These are phyloP conservation scores for Coniophora puteana DNA, from an alignment of 1,284 basidiomycete genomes.

Conservation along the genomic window DNA sequence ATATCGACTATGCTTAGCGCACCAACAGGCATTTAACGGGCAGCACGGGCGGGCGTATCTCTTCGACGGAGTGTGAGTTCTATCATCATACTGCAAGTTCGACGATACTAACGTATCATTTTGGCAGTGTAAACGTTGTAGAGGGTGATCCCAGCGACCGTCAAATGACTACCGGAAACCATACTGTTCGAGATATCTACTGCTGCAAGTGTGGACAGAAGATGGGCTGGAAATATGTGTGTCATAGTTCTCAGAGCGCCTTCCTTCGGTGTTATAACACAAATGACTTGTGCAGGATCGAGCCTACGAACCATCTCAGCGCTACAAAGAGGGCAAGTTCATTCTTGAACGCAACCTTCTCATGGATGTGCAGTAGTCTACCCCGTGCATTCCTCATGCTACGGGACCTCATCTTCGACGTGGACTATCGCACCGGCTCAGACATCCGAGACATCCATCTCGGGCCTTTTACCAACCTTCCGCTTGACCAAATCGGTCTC, in stretches of 20 bases:
- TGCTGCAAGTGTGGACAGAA: conserved; percentile 85
- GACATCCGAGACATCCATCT: conserved; percentile 7
- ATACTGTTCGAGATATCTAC: conserved; percentile 93
- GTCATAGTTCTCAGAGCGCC: conserved; percentile 28
- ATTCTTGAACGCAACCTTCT: conserved; percentile 94
- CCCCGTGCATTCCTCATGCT: conserved; percentile 1
- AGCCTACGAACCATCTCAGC: conserved; percentile 87
- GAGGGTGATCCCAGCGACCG: conserved; percentile 88
- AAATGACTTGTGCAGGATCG: conserved; percentile 59
- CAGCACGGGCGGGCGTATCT: conserved; percentile 95
- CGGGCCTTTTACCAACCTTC: too few species aligned
- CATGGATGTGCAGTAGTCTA: conserved; percentile 70
- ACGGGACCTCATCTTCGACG: conserved; percentile 8
- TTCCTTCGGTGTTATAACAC: not conserved
- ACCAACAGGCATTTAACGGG: conserved; percentile 80
- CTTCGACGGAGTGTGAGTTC: conserved; percentile 84
- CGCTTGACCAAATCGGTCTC: not conserved
- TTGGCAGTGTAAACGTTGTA: conserved; percentile 80
- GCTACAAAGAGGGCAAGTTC: conserved; percentile 98
- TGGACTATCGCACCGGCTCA: conserved; percentile 10
- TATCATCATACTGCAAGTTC: conserved; percentile 4
- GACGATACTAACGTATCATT: conserved; percentile 11
- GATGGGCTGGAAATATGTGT: conserved; percentile 98
- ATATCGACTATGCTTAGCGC: conserved; percentile 13
- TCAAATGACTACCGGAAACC: conserved; percentile 95